Evolutionary conservation across 2,329 filamentous ascomycete species (phyloP), one percentile per base, ranked within the genome.

Genomic region (Pestalotiopsis sp.): DNA sequence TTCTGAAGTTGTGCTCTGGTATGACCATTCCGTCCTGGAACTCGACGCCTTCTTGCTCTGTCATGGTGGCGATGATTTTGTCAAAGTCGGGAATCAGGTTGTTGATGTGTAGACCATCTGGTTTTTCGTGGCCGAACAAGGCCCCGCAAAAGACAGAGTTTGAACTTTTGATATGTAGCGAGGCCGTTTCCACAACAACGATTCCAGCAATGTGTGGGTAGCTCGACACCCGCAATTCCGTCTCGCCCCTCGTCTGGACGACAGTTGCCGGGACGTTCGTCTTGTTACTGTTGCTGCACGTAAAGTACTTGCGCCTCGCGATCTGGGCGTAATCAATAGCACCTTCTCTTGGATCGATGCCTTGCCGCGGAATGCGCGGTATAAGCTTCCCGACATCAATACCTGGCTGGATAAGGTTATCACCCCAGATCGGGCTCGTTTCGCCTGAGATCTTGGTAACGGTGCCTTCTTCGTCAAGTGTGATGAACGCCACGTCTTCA

Each of bases 201-300:
- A 99, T 98, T 63, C 96, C 96, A 67, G 96, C 96, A 80, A 99
- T 98, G 77, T 99, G 95, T 17, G 96, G 96, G 72, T 98, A 97
- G 77, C 94, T 97, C 17, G 95, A 97, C 58, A 99, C 88, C 65
- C 93, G 90, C 72, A 99, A 87, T 72, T 93, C 90, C 20, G 89
- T 87, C 73, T 91, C 85, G 57, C 88, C 90, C 41, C 89, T 87
- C 2, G 93, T 83, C 75, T 93, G 91, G 69, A 94, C 90, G 64
- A 99, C 87, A 0, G 92, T 92, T 68, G 94, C 91, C 1, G 96
- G 96, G 68, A 98, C 93, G 77, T 92, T 95, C 77, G 94, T 89
- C 67, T 89, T 90, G 69, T 91, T 91, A 45, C 88, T 87, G 67
- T 94, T 95, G 67, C 91, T 90, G 68, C 94, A 95, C 5, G 96